phyloP scores from a whole-genome alignment of 306 rosid species.

The Pyrus bretschneideri region DNA sequence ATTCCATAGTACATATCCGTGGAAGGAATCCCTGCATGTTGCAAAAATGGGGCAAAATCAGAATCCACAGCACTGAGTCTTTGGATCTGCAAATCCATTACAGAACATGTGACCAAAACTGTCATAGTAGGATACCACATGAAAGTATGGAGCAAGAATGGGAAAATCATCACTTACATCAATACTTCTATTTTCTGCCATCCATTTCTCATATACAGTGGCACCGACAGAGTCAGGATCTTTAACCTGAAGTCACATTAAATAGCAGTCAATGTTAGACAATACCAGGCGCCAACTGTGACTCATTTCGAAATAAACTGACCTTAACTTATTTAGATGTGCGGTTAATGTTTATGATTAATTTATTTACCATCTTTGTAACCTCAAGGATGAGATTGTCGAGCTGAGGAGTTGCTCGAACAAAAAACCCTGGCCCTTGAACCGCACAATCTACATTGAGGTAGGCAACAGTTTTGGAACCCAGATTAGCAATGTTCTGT shows the following conservation, averaged over 20 bases:
- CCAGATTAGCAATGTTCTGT: conserved; percentile 73
- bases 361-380: conserved; percentile 47
- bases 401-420: conserved; percentile 89
- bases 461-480: conserved; percentile 76
- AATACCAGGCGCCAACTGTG: background rate
- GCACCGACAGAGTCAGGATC: conserved; percentile 69
- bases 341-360: background rate
- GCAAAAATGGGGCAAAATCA: conserved; percentile 90
- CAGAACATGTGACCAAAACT: background rate
- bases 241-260: conserved; percentile 53
- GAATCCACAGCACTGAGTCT: conserved; percentile 74
- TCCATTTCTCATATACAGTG: conserved; percentile 56
- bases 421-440: conserved; percentile 83
- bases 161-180: conserved; percentile 37
- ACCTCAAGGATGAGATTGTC: conserved; percentile 75
- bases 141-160: background rate
- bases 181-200: conserved; percentile 22
- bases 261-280: conserved; percentile 4
- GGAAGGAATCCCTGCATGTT: conserved; percentile 90
- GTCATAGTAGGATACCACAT: background rate
- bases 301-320: background rate
- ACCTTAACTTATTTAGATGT: background rate
- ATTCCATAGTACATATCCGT: conserved; percentile 77
- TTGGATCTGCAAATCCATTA: conserved; percentile 52
- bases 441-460: conserved; percentile 97